Evolutionary conservation across 495 filamentous ascomycete genomes (phyloP), one percentile per base, ranked within the genome.

Genomic region (Xylaria scruposa): DNA sequence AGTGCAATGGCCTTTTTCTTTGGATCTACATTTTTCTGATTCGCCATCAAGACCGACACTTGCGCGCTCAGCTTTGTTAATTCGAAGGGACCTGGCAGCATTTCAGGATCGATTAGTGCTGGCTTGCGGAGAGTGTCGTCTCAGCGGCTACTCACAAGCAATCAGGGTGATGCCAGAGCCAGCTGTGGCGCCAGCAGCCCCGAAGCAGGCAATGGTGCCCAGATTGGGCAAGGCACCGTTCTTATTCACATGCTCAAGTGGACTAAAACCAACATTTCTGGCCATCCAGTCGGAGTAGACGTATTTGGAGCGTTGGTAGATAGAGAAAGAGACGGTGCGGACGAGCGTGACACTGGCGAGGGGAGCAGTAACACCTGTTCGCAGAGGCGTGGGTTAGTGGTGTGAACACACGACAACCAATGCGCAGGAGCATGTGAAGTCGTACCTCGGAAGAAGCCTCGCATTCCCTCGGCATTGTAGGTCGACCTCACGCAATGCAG

Each of bases 21-120:
- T 17, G 81, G 80, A 47, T 80, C 80, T 8, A 83, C 81, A 19
- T 91, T 82, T 73, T 86, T 89, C 80, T 89, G 88, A 60, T 91
- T 90, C 49, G 89, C 91, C 85, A 97, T 90, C 71, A 97, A 82
- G n/a, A 96, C 90, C 0, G 94, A 95, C 13, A 96, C 84, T 79
- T 98, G 95, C 17, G 94, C 93, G 68, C 92, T 95, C 65, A 97
- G 87, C 82, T 98, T 98, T 36, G 95, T 96, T 72, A 98, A 85
- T 82, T 98, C 95, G 78, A 98, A 97, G 33, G 95, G 95, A 78
- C 93, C 93, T 97, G 72, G 44, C 40, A n/a, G 63, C 33, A n/a
- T n/a, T 73, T 72, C 31, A 33, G 49, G 46, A 63, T 47, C 70
- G 53, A 56, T 72, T 53, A 72, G 46, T 47, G 63, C 17, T 59